Evolutionary conservation across 2,329 filamentous ascomycete species (phyloP).

Genomic region (Aspergillus piperis): DNA sequence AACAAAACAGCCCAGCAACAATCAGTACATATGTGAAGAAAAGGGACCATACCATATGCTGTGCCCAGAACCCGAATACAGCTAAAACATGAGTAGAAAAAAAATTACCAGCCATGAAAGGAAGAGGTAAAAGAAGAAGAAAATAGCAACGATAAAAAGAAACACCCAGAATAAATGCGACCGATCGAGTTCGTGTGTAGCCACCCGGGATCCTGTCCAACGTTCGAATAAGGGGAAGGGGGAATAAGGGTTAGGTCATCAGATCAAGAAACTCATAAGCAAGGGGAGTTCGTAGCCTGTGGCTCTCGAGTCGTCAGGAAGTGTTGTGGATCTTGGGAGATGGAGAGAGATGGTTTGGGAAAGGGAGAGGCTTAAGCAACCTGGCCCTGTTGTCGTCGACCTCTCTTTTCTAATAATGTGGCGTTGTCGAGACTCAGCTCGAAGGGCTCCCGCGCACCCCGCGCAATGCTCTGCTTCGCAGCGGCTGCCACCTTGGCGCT

Average conservation of each 20-base stretch:
- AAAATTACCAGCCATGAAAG: constrained; percentile 4
- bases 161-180: constrained; percentile 15
- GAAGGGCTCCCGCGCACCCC: constrained; percentile 76
- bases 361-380: constrained; percentile 23
- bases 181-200: constrained; percentile 1
- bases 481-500: constrained; percentile 80
- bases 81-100: constrained; percentile 4
- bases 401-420: constrained; percentile 76
- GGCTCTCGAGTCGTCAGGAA: constrained; percentile 4
- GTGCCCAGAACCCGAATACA: constrained; percentile 19
- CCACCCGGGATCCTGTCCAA: neutral
- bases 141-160: neutral
- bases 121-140: neutral
- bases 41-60: constrained; percentile 26
- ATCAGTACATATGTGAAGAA: neutral
- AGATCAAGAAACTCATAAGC: constrained; percentile 15
- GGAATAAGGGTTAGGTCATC: constrained; percentile 1
- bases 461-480: constrained; percentile 75
- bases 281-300: constrained; percentile 10
- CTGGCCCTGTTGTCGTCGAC: constrained; percentile 42
- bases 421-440: constrained; percentile 91
- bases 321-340: constrained; percentile 2
- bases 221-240: neutral
- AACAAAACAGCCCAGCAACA: neutral
- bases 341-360: neutral